Base-by-base conservation (phyloP, 805 yeast genomes). In the Danielia reshetovae region DNA sequence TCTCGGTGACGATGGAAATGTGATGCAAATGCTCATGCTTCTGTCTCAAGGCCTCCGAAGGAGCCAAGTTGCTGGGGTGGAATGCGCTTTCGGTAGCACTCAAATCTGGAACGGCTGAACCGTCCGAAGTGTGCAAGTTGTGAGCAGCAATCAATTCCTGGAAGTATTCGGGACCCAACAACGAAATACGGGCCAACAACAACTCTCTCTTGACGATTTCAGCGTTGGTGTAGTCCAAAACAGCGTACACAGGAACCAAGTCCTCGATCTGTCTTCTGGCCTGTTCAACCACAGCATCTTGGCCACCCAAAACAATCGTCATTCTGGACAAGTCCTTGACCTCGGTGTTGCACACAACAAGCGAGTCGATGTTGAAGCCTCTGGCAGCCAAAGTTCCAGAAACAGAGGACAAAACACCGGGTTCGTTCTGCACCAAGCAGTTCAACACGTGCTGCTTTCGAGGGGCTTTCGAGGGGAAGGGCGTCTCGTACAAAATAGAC, bases 181-280 rank as follows among this genome's bases (percentile, higher is more conserved):
- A 71, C 6, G 97, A 88, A 31, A 93, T 82, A 70, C 96, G 80
- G 22, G 96, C 96, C 54, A 93, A 70, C 38, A 93, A 71, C 52
- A 93, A 73, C 69, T 93, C 98, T 61, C 98, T 79, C 60, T 81
- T 78, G 59, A 93, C 86, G 52, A 88, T 85, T 55, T 90, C 86
- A 17, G 96, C 79, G 52, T 85, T 77, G 34, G 96, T 75, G 69
- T 93, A 93, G 65, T 93, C 96, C 58, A 93, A 72, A 24, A 93
- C 98, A 4, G 97, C 98, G 68, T 94, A 93, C 19, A 93, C 97
- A 5, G 98, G 97, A 23, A 93, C 98, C 57, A 93, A 75, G 55
- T 93, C 97, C 68, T 93, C 98, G 42, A 93, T 84, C 64, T 93
- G 98, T 63, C 97, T 82, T 63, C 98, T 79, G 2, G 97, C 97